Evolutionary conservation across 2,329 filamentous ascomycete species (phyloP), one percentile per base, ranked within the genome.

Genomic region (Scopulariopsis brevicaulis): DNA sequence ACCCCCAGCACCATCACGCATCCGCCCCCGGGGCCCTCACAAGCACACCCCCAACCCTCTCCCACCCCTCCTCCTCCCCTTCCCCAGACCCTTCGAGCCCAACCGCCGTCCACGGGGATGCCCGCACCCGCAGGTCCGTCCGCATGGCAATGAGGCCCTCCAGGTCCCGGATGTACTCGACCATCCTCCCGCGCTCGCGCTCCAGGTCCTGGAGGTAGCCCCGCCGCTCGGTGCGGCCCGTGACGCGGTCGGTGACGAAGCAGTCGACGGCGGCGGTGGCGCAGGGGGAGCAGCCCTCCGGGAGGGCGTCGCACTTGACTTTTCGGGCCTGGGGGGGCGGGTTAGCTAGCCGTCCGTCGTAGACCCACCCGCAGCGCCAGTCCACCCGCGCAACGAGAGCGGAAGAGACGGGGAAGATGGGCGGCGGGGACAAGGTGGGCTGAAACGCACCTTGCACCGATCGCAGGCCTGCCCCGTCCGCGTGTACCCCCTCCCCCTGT

Each of bases 401-500:
- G 46, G n/a, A 10, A 48, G 34, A 59, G 24, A 40, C 4, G 32
- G 25, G 20, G 54, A 59, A 57, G 52, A 56, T 50, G 53, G 12
- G 20, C 50, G 55, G n/a, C 22, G 37, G 7, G 12, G 50, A 37
- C n/a, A 25, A 12, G 28, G 57, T 60, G 28, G 20, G 15, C 22
- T 20, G 77, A 22, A 35, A 43, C 78, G 64, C 70, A 89, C 87
- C 80, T 93, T 94, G 79, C 90, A 95, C 58, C 90, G 80, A 72
- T 95, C 90, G 77, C 90, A 95, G 35, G 90, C 90, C 73, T 95
- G 90, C 11, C 90, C 90, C 0, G 90, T 95, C 59, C 80, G 74
- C 22, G 78, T 80, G 62, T 81, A 81, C 3, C 77, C 76, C 62
- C 20, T 53, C 51, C 51, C 28, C 51, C 51, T n/a, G 24, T 53